Evolutionary conservation across 345 rosid genomes (phyloP).

Genomic region (Salix arbutifolia): DNA sequence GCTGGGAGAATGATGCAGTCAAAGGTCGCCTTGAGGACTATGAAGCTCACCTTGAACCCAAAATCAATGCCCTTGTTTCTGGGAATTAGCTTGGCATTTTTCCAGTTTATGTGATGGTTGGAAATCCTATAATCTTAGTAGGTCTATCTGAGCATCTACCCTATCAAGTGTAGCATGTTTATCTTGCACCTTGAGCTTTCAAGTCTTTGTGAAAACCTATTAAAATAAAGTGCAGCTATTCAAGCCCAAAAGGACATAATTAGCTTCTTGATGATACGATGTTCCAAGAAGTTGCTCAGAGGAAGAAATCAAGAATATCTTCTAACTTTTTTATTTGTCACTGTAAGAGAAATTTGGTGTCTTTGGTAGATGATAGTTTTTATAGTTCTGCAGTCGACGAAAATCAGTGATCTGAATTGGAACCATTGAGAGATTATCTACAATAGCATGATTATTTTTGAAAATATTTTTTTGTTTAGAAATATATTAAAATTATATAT

Average conservation of each 20-base stretch:
- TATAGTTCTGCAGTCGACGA: too few species aligned
- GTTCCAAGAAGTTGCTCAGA: background rate
- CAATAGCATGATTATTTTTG: too few species aligned
- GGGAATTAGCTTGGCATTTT: slow-evolving; percentile 16
- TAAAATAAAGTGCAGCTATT: background rate
- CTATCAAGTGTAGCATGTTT: background rate
- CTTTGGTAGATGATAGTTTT: too few species aligned
- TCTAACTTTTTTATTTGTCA: too few species aligned
- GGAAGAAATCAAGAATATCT: background rate
- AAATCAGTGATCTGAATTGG: too few species aligned
- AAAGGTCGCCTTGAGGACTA: slow-evolving; percentile 71
- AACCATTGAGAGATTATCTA: too few species aligned
- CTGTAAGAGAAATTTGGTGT: background rate
- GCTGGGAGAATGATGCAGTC: slow-evolving; percentile 54
- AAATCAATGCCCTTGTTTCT: slow-evolving; percentile 53
- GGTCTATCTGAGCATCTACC: background rate
- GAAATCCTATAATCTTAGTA: background rate
- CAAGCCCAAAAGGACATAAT: background rate
- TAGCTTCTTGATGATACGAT: background rate
- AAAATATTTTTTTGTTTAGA: too few species aligned
- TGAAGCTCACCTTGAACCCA: slow-evolving; percentile 67
- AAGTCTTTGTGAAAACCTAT: background rate
- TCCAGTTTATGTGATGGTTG: background rate
- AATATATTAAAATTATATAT: too few species aligned
- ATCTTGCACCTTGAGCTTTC: background rate